phyloP scores from a whole-genome alignment of 192 early-diverging fungal species.

The Diversispora epigaea region DNA sequence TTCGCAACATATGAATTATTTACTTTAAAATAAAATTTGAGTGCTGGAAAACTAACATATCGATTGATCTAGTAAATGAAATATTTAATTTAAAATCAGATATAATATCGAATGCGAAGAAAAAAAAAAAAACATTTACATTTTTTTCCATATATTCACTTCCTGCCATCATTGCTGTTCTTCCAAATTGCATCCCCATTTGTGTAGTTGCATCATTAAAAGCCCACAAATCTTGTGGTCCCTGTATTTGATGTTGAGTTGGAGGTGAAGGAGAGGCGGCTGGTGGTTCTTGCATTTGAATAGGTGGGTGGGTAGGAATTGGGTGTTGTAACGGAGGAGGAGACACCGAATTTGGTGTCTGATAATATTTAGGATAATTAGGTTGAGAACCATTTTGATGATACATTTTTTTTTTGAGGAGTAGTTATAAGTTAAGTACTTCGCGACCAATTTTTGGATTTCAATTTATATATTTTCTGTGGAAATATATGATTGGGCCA shows the following conservation, averaged over 20 bases:
- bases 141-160: constrained; percentile 90
- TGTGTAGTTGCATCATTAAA: constrained; percentile 78
- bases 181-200: constrained; percentile 93
- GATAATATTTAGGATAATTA: neutral
- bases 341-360: constrained; percentile 37
- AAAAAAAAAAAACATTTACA: constrained; percentile 47
- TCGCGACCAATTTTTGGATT: neutral
- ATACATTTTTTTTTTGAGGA: constrained; percentile 7
- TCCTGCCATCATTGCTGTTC: constrained; percentile 76
- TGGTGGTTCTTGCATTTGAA: constrained; percentile 50
- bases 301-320: constrained; percentile 59
- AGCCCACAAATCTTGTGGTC: constrained; percentile 25
- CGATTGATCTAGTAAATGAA: constrained; percentile 60
- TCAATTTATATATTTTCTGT: neutral
- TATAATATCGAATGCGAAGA: neutral
- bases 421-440: neutral
- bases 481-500: neutral
- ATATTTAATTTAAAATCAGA: neutral
- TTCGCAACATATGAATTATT: constrained; percentile 90
- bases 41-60: constrained; percentile 81
- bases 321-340: constrained; percentile 64
- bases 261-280: constrained; percentile 46
- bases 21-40: constrained; percentile 94
- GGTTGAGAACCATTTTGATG: neutral
- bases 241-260: constrained; percentile 30